Conservation (phyloP, 2,329 filamentous ascomycete genomes). For the Albophoma yamanashiensis region DNA sequence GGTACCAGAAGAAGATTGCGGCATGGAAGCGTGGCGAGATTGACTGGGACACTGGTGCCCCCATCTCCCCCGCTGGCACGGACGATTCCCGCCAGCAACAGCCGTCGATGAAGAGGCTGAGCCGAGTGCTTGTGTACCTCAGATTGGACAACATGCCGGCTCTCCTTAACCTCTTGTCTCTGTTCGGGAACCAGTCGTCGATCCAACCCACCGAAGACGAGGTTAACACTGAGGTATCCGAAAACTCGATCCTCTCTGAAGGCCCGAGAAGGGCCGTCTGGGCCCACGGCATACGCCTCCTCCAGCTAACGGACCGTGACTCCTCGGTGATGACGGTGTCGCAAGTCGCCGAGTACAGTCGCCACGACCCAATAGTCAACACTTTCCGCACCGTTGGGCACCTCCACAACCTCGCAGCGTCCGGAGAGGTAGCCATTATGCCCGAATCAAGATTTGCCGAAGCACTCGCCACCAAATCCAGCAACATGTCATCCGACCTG, state of each 20-base stretch:
- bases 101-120: constrained; percentile 26
- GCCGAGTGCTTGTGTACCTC: constrained; percentile 66
- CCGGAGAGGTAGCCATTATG: constrained; percentile 70
- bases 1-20: constrained; percentile 41
- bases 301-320: constrained; percentile 83
- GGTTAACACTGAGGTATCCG: constrained; percentile 5
- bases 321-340: constrained; percentile 94
- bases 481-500: constrained; percentile 60
- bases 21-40: constrained; percentile 71
- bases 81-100: constrained; percentile 3
- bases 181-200: constrained; percentile 47
- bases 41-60: constrained; percentile 55
- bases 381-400: constrained; percentile 83
- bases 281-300: constrained; percentile 74
- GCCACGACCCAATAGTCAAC: constrained; percentile 77
- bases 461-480: constrained; percentile 59
- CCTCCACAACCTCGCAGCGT: constrained; percentile 72
- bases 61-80: constrained; percentile 5
- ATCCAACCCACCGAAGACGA: constrained; percentile 7
- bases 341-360: constrained; percentile 62
- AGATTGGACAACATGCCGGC: constrained; percentile 76
- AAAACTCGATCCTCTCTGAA: background rate
- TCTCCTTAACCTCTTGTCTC: constrained; percentile 69
- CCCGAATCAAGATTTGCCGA: constrained; percentile 71
- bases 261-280: constrained; percentile 32